Percentiles rank a stretch among this genome's conserved stretches.
Evolutionary conservation across 768 basidiomycete species (phyloP).

Genomic region (Tulasnella sp.): DNA sequence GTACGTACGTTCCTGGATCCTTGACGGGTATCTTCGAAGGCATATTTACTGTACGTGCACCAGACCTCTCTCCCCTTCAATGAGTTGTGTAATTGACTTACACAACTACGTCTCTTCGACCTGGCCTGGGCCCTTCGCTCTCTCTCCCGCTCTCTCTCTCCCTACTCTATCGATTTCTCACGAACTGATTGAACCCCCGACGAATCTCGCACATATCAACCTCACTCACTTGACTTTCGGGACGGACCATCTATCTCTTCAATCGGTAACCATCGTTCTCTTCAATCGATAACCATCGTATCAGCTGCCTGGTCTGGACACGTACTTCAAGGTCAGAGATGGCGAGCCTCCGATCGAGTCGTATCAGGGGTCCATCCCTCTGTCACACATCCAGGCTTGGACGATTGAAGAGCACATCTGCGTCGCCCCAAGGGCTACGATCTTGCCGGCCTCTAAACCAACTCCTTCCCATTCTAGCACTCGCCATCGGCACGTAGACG

Average conservation of each 20-base stretch:
- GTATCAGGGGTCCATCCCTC: not conserved
- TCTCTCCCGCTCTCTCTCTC: not conserved
- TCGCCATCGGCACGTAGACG: not conserved
- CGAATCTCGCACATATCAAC: not conserved
- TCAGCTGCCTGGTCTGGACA: not conserved
- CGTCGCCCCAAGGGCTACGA: no score
- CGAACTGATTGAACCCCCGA: not conserved
- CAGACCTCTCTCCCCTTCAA: not conserved
- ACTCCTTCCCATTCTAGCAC: not conserved
- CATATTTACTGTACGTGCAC: conserved; percentile 42
- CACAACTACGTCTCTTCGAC: conserved; percentile 1
- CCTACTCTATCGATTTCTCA: not conserved
- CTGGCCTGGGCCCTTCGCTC: no score
- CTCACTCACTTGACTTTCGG: not conserved
- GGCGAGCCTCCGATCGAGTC: not conserved
- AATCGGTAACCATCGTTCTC: no score
- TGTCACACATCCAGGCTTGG: conserved; percentile 6
- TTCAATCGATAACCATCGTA: no score
- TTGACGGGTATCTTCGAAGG: conserved; percentile 54
- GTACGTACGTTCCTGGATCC: conserved; percentile 38
- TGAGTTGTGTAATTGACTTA: not conserved
- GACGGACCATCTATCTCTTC: not conserved
- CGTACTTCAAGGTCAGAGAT: not conserved
- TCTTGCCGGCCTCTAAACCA: no score
- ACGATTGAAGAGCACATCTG: not conserved